Evolutionary conservation across 306 rosid species (phyloP).

Genomic region (Fragaria ananassa): DNA sequence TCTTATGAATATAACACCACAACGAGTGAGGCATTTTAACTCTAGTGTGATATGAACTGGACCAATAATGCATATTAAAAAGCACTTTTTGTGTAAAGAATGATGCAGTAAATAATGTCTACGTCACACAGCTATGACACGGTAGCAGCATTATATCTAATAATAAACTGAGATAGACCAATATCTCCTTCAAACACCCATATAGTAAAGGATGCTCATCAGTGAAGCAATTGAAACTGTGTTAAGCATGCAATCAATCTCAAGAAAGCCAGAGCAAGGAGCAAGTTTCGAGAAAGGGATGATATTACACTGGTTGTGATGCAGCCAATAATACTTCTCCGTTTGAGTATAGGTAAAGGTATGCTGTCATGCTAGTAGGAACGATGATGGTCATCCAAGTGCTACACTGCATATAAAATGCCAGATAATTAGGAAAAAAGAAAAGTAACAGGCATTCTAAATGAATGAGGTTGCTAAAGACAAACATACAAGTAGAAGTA

Average conservation of each 20-base stretch:
- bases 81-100: background rate
- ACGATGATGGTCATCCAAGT: constrained; percentile 88
- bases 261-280: background rate
- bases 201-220: background rate
- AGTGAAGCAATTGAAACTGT: too few species aligned
- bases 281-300: background rate
- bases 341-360: constrained; percentile 81
- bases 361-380: constrained; percentile 88
- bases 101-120: background rate
- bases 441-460: background rate
- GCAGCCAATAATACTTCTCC: constrained; percentile 93
- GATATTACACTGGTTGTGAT: constrained; percentile 97
- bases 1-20: too few species aligned
- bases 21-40: constrained; percentile 11
- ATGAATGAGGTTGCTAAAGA: background rate
- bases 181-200: background rate
- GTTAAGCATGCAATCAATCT: background rate
- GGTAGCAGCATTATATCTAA: background rate
- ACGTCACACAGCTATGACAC: background rate
- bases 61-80: background rate
- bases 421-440: background rate
- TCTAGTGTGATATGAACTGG: background rate
- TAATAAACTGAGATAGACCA: background rate
- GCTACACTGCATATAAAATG: constrained; percentile 64
- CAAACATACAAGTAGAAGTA: too few species aligned